These are phyloP conservation scores for Saturnispora dispora DNA, from an alignment of 805 yeast genomes.

Conservation along the genomic window DNA sequence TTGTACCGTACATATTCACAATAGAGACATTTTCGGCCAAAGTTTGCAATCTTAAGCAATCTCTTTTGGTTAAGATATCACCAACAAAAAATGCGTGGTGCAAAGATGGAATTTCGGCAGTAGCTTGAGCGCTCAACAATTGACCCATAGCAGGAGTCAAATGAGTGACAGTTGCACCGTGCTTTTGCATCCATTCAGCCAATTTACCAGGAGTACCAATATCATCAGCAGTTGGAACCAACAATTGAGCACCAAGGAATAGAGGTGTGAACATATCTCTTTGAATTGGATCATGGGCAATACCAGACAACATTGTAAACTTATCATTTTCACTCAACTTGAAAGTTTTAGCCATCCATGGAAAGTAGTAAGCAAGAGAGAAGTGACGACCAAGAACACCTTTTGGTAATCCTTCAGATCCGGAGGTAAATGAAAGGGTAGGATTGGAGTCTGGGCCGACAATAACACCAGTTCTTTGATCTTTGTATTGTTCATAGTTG, in stretches of 20 bases:
- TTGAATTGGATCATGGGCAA: slow-evolving; percentile 98
- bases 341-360: slow-evolving; percentile 94
- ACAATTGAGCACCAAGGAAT: slow-evolving; percentile 85
- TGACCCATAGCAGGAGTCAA: slow-evolving; percentile 99
- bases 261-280: slow-evolving; percentile 98
- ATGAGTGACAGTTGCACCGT: slow-evolving; percentile 93
- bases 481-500: slow-evolving; percentile 36
- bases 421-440: slow-evolving; percentile 91
- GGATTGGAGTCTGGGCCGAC: slow-evolving; percentile 99
- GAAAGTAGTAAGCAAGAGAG: slow-evolving; percentile 94
- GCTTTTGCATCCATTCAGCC: slow-evolving; percentile 93
- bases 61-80: slow-evolving; percentile 94
- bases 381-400: slow-evolving; percentile 98
- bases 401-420: slow-evolving; percentile 97
- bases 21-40: slow-evolving; percentile 83
- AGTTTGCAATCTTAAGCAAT: slow-evolving; percentile 85
- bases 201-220: slow-evolving; percentile 97
- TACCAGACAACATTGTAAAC: slow-evolving; percentile 97
- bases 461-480: slow-evolving; percentile 68
- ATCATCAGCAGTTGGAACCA: slow-evolving; percentile 94
- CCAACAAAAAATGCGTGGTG: slow-evolving; percentile 99
- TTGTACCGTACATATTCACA: slow-evolving; percentile 98
- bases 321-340: slow-evolving; percentile 68
- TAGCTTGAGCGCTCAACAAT: slow-evolving; percentile 88
- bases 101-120: slow-evolving; percentile 70